Conservation (phyloP, 2,329 filamentous ascomycete species). For the Arthrocladium fulminans region DNA sequence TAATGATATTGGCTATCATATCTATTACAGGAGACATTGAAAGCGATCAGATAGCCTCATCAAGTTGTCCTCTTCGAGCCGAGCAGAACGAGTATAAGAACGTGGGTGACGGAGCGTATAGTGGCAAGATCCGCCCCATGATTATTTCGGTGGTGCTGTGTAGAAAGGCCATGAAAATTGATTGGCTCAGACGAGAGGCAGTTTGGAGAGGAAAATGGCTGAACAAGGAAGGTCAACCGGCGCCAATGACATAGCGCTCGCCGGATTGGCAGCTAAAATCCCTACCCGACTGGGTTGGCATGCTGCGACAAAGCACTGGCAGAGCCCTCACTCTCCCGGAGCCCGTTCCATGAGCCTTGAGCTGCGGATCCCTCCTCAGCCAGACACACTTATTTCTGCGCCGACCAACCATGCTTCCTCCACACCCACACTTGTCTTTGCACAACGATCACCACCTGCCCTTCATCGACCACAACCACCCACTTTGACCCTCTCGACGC, state of each 20-base stretch:
- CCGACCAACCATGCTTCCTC: slow-evolving; percentile 1
- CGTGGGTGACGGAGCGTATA: slow-evolving; percentile 34
- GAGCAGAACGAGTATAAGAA: slow-evolving; percentile 61
- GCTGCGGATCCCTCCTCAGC: slow-evolving; percentile 1
- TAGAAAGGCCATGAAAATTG: slow-evolving; percentile 27
- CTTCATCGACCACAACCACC: slow-evolving; percentile 7
- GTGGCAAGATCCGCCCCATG: slow-evolving; percentile 25
- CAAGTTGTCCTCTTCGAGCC: slow-evolving; percentile 33
- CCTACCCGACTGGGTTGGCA: background rate
- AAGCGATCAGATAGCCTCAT: slow-evolving; percentile 15
- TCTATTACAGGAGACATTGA: background rate
- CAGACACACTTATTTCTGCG: background rate
- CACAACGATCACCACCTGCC: background rate
- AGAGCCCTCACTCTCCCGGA: background rate
- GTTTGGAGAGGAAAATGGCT: slow-evolving; percentile 20
- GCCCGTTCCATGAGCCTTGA: background rate
- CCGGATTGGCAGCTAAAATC: background rate
- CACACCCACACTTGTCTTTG: background rate
- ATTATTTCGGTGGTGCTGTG: slow-evolving; percentile 27
- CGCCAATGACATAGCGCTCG: background rate
- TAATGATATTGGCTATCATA: background rate
- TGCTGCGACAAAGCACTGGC: too few relatives aligned
- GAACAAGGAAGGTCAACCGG: background rate
- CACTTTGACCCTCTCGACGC: slow-evolving; percentile 5
- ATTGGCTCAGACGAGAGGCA: slow-evolving; percentile 20